Base-by-base conservation (phyloP, 257 asterid genomes). In the Fraxinus excelsior region DNA sequence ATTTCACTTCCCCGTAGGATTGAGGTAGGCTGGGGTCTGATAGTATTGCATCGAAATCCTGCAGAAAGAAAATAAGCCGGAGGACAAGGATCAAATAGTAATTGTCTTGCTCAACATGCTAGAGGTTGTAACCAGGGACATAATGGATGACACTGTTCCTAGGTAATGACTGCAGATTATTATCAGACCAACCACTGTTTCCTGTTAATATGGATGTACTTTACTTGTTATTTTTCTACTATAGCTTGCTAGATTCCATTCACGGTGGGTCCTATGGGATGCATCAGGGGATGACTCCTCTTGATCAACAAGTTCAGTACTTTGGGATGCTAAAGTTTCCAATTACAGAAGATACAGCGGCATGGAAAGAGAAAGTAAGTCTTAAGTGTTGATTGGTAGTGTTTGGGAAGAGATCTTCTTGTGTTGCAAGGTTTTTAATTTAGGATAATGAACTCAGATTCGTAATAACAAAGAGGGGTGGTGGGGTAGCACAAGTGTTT, bases 41-140 rank as follows among this genome's bases (percentile, higher is more conserved):
- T 60, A 70, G 73, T 72, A 67, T 58, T 67, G 81, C 26, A n/a
- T 51, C 72, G 58, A 35, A 78, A 77, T 72, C 70, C n/a, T 76
- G 81, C 96, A 95, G 99, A 88, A 86, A 84, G 92, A 88, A 65
- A 95, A 95, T 76, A 88, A 78, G 73, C 74, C 79, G 75, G 98
- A 91, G 76, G 96, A 93, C 88, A 95, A 89, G 86, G 93, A 93
- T 90, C 87, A 91, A 80, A 86, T 95, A 74, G 98, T 91, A 67
- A 93, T 95, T 81, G 96, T 93, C 82, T 79, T 95, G 94, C 97
- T 91, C 58, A 88, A 95, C 87, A 90, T 95, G 97, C 90, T 91
- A 28, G 99, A 95, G 86, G 89, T 95, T 74, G 98, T 95, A 86
- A 95, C 97, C 58, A 86, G 97, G 82, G 99, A 95, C 88, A 95